Base-by-base conservation (phyloP, 495 filamentous ascomycete species). In the Penicillium turbatum region DNA sequence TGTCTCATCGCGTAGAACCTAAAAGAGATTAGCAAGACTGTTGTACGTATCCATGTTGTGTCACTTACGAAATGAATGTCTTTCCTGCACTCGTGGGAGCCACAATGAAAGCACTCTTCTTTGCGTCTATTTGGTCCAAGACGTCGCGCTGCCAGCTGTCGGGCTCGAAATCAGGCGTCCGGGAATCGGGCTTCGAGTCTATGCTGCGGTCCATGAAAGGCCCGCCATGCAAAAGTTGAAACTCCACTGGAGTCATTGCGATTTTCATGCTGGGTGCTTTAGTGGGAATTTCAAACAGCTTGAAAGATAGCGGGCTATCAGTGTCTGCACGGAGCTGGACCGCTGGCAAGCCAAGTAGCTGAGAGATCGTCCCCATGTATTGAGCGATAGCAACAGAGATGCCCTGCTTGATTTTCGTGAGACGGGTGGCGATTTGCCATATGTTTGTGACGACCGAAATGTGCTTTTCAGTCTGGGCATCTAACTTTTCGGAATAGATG, bases 1-100 rank as follows among this genome's bases (percentile, higher is more conserved):
- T 89, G 81, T 57, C 85, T 82, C 83, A 92, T 92, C 0, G 88
- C 88, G 58, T 92, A 89, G 69, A 91, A 92, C 1, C 68, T 71
- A 35, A 31, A 26, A n/a, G 13, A 34, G n/a, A 9, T 41, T 21
- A 16, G 62, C 31, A 4, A 3, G 21, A 2, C 21, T 17, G 9
- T 15, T 17, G 10, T 12, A 31, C 5, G 7, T 13, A 6, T 1
- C 6, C 10, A 47, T 6, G 6, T 27, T 2, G 37, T 38, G 13
- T 13, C 11, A 64, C 68, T 61, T 47, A 71, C 56, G 70, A 74
- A 48, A 83, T 83, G 56, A 83, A 83, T 1, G 79, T 83, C 48
- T 83, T 82, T 38, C 81, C 81, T 3, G 88, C 84, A 24, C 84
- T 87, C 0, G 88, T 92, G 9, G 88, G 88, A 1, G 88, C 88